Conservation (phyloP, 495 filamentous ascomycete species). For the Aspergillus cristatus region DNA sequence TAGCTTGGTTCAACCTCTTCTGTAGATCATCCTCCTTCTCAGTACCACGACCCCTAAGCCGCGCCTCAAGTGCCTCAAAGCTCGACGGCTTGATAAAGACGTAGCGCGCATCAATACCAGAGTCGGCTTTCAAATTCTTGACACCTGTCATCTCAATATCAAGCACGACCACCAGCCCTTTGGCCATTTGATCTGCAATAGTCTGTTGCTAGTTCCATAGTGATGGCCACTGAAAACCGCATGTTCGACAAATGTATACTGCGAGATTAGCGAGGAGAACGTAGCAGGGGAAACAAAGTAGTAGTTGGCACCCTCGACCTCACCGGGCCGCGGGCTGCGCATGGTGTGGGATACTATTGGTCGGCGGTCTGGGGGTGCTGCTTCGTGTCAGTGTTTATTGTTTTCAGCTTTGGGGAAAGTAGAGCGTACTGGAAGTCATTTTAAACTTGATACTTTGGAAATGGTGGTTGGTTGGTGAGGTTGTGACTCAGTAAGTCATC, state of each 20-base stretch:
- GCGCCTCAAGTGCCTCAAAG: slow-evolving; percentile 55
- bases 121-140: slow-evolving; percentile 69
- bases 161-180: slow-evolving; percentile 38
- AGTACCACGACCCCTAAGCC: slow-evolving; percentile 67
- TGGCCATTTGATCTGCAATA: slow-evolving; percentile 55
- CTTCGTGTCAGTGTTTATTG: too few species aligned
- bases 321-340: slow-evolving; percentile 59
- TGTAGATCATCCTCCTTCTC: slow-evolving; percentile 63
- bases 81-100: slow-evolving; percentile 70
- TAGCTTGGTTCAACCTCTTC: slow-evolving; percentile 63
- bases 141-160: slow-evolving; percentile 89
- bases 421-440: too few species aligned
- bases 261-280: slow-evolving; percentile 53
- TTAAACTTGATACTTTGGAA: too few species aligned
- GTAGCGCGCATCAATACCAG: slow-evolving; percentile 59
- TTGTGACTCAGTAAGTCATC: too few species aligned
- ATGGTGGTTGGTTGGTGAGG: too few species aligned
- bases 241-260: slow-evolving; percentile 69
- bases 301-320: slow-evolving; percentile 65
- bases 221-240: slow-evolving; percentile 68
- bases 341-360: slow-evolving; percentile 62
- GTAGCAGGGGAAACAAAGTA: slow-evolving; percentile 57
- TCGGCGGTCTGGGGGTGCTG: slow-evolving; percentile 61
- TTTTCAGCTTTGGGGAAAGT: too few species aligned
- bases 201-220: slow-evolving; percentile 73